Conservation (phyloP, 345 rosid species). For the Hirschfeldia incana region DNA sequence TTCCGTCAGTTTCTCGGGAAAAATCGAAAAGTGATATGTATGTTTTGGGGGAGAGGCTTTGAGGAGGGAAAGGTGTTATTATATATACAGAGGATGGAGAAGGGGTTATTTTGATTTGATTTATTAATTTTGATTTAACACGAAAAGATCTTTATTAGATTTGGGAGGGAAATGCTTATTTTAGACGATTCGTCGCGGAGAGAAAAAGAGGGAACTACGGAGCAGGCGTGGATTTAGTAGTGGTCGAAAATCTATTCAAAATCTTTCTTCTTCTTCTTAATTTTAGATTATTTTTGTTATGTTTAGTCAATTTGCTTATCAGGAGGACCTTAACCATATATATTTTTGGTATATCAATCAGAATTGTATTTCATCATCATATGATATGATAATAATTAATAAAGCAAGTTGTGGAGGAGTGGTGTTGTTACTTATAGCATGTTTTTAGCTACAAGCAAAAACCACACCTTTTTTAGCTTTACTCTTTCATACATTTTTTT, state of each 20-base stretch:
- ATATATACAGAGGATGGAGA: neutral
- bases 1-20: conserved; percentile 38
- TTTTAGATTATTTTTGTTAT: conserved; percentile 2
- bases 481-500: neutral
- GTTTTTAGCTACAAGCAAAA: conserved; percentile 22
- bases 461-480: neutral
- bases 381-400: neutral
- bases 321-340: neutral
- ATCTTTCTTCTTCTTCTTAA: neutral
- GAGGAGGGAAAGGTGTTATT: neutral
- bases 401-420: conserved; percentile 22
- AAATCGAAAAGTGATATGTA: neutral
- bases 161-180: neutral
- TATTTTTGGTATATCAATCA: neutral
- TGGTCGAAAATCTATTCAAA: conserved; percentile 12
- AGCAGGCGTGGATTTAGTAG: conserved; percentile 37
- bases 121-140: neutral
- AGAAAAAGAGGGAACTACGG: conserved; percentile 27
- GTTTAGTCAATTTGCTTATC: conserved; percentile 28
- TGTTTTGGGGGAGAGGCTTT: neutral
- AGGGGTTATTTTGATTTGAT: conserved; percentile 8
- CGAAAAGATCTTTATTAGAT: neutral
- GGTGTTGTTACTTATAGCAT: conserved; percentile 20
- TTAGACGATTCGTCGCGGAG: neutral
- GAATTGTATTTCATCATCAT: neutral